These are phyloP conservation scores for Litchi chinensis DNA, from an alignment of 345 rosid genomes.

Conservation along the genomic window DNA sequence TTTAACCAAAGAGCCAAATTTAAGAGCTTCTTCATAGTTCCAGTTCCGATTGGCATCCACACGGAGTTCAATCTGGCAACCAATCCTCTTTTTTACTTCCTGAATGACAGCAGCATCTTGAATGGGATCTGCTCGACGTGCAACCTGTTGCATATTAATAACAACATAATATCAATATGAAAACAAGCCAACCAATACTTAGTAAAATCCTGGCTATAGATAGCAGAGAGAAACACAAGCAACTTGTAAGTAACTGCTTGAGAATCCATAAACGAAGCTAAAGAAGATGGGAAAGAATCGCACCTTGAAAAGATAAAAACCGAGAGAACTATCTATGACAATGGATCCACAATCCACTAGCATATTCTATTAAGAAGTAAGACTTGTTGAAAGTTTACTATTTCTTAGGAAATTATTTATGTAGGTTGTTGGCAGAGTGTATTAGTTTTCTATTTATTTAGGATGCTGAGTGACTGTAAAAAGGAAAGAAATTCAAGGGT, in stretches of 20 bases:
- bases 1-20: slow-evolving; percentile 68
- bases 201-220: neutral
- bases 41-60: slow-evolving; percentile 93
- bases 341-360: neutral
- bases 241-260: neutral
- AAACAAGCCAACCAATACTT: neutral
- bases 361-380: neutral
- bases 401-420: no score
- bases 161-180: neutral
- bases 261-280: neutral
- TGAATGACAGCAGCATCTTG: slow-evolving; percentile 77
- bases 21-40: slow-evolving; percentile 77
- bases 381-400: neutral
- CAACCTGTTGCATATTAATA: slow-evolving; percentile 60
- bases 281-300: neutral
- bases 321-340: neutral
- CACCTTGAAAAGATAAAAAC: neutral
- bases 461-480: no score
- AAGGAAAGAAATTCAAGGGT: no score
- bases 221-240: neutral
- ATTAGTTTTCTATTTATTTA: no score
- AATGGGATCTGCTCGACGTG: slow-evolving; percentile 65
- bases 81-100: slow-evolving; percentile 80
- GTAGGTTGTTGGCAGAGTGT: no score
- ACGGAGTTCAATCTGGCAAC: slow-evolving; percentile 69